These are phyloP conservation scores for Lentinula guzmanii DNA, from an alignment of 768 basidiomycete genomes.

Conservation along the genomic window DNA sequence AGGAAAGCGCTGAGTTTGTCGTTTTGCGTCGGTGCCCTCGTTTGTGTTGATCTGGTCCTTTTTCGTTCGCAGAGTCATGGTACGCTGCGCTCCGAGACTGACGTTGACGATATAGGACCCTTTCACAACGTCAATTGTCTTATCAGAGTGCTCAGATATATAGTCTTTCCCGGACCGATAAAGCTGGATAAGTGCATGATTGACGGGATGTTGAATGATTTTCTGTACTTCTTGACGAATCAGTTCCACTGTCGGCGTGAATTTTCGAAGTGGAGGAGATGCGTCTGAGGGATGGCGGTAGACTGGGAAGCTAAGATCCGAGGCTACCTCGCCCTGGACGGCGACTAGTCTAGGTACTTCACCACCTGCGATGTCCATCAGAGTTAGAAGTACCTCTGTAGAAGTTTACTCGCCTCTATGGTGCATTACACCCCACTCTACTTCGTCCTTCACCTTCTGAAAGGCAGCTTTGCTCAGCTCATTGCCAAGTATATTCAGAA, in stretches of 20 bases:
- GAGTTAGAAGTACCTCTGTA: background rate
- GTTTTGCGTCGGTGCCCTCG: background rate
- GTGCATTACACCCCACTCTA: conserved; percentile 68
- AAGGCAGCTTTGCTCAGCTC: conserved; percentile 51
- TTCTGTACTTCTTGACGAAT: conserved; percentile 63
- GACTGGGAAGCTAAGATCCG: conserved; percentile 52
- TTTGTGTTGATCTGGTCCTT: conserved; percentile 31
- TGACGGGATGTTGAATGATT: conserved; percentile 58
- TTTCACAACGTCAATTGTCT: conserved; percentile 75
- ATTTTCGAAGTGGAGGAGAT: conserved; percentile 60
- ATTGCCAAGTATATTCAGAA: conserved; percentile 48
- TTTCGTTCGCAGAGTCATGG: conserved; percentile 71
- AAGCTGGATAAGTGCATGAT: conserved; percentile 79
- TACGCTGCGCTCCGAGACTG: conserved; percentile 70
- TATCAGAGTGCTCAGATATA: conserved; percentile 85
- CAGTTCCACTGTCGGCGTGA: conserved; percentile 60
- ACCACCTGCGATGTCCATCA: conserved; percentile 42
- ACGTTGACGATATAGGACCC: conserved; percentile 78
- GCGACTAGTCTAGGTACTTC: conserved; percentile 66
- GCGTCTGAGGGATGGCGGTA: conserved; percentile 82
- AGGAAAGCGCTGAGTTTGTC: conserved; percentile 52
- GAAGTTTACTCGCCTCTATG: conserved; percentile 53
- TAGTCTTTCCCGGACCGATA: conserved; percentile 77
- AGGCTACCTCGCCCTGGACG: conserved; percentile 45
- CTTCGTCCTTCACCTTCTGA: conserved; percentile 53